A percentile compares a stretch with the other conserved stretches of the same genome.
Evolutionary conservation across 2,329 filamentous ascomycete species (phyloP).

Genomic region (Westerdykella sp.): DNA sequence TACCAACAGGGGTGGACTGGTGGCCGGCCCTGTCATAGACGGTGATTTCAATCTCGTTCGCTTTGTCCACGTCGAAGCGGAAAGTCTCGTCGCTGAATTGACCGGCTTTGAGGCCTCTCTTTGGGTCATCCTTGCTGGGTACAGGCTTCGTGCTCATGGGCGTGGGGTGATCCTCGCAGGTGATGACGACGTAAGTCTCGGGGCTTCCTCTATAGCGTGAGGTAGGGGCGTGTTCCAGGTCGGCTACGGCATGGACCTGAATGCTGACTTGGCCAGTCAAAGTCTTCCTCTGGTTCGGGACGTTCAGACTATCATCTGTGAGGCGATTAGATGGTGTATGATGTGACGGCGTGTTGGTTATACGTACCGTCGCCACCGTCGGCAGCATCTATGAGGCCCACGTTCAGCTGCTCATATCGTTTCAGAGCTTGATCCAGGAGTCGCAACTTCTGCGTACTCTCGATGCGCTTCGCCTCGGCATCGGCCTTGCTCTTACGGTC

Average conservation of each 20-base stretch:
- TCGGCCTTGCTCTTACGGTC: constrained; percentile 93
- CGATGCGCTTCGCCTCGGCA: constrained; percentile 79
- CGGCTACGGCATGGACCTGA: constrained; percentile 79
- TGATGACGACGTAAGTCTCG: constrained; percentile 92
- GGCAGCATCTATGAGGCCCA: constrained; percentile 69
- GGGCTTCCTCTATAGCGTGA: constrained; percentile 81
- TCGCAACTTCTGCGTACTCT: constrained; percentile 97
- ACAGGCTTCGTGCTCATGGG: constrained; percentile 61
- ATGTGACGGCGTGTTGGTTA: not conserved
- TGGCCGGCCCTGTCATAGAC: constrained; percentile 93
- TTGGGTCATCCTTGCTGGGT: constrained; percentile 62
- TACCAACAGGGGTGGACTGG: constrained; percentile 83
- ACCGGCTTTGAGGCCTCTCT: not conserved
- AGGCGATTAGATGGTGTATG: constrained; percentile 21
- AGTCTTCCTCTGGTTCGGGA: constrained; percentile 92
- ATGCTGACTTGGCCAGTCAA: constrained; percentile 84
- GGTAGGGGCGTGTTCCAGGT: constrained; percentile 84
- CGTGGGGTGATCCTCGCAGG: constrained; percentile 75
- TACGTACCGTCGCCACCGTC: constrained; percentile 73
- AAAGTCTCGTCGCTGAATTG: constrained; percentile 89
- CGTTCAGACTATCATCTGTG: constrained; percentile 90
- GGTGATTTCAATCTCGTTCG: constrained; percentile 95
- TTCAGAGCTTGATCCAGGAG: constrained; percentile 92
- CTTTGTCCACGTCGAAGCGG: constrained; percentile 92
- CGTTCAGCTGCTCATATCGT: constrained; percentile 93